These are phyloP conservation scores for Blepharisma stoltei DNA, from an alignment of 73 alveolate species.

Conservation along the genomic window DNA sequence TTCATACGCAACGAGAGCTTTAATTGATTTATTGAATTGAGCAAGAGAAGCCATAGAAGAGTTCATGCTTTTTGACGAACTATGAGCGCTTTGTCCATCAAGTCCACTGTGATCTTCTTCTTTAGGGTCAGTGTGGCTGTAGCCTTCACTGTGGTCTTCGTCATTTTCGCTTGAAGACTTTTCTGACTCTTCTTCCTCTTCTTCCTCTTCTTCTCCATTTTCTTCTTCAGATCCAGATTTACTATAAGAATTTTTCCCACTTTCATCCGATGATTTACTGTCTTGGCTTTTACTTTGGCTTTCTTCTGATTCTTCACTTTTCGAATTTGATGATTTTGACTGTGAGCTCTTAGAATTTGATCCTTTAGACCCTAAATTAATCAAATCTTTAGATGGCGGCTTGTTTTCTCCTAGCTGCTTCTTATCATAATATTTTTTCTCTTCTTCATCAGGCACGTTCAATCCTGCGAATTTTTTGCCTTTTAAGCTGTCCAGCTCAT, in stretches of 20 bases:
- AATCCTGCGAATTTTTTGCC: too few relatives aligned
- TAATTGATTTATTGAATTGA: neutral
- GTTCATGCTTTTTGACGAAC: neutral
- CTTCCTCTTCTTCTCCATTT: neutral
- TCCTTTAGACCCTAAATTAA: too few relatives aligned
- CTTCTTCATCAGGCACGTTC: too few relatives aligned
- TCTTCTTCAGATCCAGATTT: neutral
- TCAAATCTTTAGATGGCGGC: too few relatives aligned
- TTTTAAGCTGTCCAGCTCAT: too few relatives aligned
- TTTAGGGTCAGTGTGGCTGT: too few relatives aligned
- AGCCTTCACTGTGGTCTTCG: neutral
- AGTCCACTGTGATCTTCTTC: neutral
- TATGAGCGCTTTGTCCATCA: conserved; percentile 2
- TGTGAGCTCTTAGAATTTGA: too few relatives aligned
- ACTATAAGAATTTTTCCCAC: neutral
- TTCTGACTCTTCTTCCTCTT: neutral
- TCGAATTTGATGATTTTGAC: too few relatives aligned
- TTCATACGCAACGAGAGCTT: neutral
- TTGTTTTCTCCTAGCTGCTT: too few relatives aligned
- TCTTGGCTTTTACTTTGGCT: neutral
- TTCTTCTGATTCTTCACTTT: conserved; percentile 13
- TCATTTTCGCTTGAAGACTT: neutral
- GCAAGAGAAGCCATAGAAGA: neutral
- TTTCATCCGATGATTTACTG: neutral
- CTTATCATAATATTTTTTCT: too few relatives aligned